Conservation (phyloP, 208 protist species). For the Endotrypanum monterogeii region DNA sequence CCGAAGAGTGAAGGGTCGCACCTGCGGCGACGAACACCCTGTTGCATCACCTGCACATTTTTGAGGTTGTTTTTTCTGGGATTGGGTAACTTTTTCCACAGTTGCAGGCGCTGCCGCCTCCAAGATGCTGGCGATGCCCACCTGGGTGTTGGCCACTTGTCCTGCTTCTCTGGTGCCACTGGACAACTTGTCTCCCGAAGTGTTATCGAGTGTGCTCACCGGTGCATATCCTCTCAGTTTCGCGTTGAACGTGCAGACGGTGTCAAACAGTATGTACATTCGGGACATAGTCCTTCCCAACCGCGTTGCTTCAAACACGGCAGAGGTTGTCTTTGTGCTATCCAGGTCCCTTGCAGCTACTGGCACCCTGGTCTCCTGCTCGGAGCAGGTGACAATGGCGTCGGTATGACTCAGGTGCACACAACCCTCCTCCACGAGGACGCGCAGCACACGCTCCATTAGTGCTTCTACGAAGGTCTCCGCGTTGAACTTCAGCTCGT, state of each 20-base stretch:
- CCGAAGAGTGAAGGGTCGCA: slow-evolving; percentile 14
- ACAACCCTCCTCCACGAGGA: slow-evolving; percentile 65
- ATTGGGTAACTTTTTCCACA: not conserved
- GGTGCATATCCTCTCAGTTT: slow-evolving; percentile 9
- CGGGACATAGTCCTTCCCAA: slow-evolving; percentile 59
- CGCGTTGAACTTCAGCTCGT: slow-evolving; percentile 49
- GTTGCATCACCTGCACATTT: not conserved
- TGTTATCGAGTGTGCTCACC: not conserved
- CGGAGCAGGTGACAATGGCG: not conserved
- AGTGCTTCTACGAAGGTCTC: slow-evolving; percentile 61
- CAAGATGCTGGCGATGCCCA: not conserved
- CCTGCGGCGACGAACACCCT: not conserved
- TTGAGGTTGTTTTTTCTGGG: too few species aligned
- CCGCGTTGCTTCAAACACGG: slow-evolving; percentile 25
- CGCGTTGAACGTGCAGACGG: slow-evolving; percentile 65
- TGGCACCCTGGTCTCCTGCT: not conserved
- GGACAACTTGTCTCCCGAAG: not conserved
- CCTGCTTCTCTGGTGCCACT: not conserved
- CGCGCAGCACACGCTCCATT: slow-evolving; percentile 64
- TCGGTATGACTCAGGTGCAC: slow-evolving; percentile 14
- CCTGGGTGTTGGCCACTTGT: not conserved
- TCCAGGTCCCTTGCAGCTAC: not conserved
- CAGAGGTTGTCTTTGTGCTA: not conserved
- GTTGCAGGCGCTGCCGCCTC: not conserved
- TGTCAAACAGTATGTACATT: slow-evolving; percentile 84